Base-by-base conservation (phyloP, 2,329 filamentous ascomycete genomes). In the Fusarium tricinctum region DNA sequence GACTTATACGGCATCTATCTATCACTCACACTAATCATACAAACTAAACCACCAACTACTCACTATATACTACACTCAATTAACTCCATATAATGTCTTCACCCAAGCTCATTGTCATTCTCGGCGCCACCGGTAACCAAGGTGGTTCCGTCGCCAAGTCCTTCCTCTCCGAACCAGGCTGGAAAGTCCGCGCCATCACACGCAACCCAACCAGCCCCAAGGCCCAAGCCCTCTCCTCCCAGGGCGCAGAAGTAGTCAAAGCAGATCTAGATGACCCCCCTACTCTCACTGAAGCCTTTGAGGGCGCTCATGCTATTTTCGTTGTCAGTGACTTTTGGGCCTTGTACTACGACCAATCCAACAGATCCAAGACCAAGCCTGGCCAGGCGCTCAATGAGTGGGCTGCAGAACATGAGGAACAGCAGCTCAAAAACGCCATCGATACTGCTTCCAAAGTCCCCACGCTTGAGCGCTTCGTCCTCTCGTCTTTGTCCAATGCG, bases 381-480 rank as follows among this genome's bases (percentile, higher is more conserved):
- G 68, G 56, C 0, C 63, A 70, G 42, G 23, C 54, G 15, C 54
- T 74, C 3, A 69, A 66, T 32, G 60, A 52, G 5, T 74, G 63
- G 58, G 66, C 62, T 4, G 63, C 55, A 17, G 69, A 77, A n/a
- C 54, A 71, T n/a, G 81, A 82, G 44, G 56, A 74, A 4, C 72
- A 75, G 48, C 79, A 82, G 52, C 69, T 76, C 1, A 78, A 75
- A 55, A 79, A 78, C 32, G 74, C 79, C 8, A 75, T 77, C 3
- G 77, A 81, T 53, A 78, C 76, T 3, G 80, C 78, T 2, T 74
- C 77, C 0, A 69, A 70, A 6, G 53, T 80, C 2, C 49, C 62
- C 0, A 74, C 67, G 0, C 60, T 84, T 3, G 76, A 83, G 35
- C 69, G 78, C 6, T 77, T 83, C 17, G 61, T 84, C 5, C 62